Percentiles rank a stretch among this genome's conserved stretches.
Conservation (phyloP, 192 early-diverging fungal species). For the Coemansia sp. region DNA sequence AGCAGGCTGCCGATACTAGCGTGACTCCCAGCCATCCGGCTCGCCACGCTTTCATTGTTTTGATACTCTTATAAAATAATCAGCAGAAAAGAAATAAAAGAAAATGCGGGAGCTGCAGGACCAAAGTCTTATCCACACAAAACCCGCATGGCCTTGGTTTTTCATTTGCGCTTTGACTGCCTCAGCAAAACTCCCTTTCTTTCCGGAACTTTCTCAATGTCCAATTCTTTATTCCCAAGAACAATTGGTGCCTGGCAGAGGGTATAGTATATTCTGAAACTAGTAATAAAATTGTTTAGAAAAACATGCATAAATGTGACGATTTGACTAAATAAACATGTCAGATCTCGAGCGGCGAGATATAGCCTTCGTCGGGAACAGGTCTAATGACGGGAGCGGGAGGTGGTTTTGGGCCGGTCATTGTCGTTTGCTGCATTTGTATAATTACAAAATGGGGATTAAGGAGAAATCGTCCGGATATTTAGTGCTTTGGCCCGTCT, state of each 20-base stretch:
- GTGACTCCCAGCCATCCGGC: neutral
- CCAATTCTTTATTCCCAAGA: no score
- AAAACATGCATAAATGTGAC: no score
- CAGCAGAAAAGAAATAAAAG: neutral
- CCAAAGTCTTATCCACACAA: no score
- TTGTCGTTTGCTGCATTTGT: no score
- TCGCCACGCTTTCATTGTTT: constrained; percentile 1
- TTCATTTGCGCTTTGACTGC: constrained; percentile 1
- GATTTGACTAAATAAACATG: no score
- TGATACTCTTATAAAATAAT: neutral
- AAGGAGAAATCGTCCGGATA: no score
- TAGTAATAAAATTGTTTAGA: no score
- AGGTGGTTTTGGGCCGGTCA: constrained; percentile 9
- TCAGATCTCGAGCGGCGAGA: constrained; percentile 24
- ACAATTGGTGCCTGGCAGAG: no score
- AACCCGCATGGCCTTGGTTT: no score
- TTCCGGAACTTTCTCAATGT: neutral
- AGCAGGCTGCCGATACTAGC: neutral
- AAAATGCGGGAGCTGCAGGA: neutral
- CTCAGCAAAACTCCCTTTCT: neutral
- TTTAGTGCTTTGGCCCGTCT: no score
- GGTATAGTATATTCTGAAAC: no score
- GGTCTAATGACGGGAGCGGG: constrained; percentile 21
- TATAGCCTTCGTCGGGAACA: constrained; percentile 17
- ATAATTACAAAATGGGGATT: no score